Base-by-base conservation (phyloP, 2,329 filamentous ascomycete species). In the Xylariaceae sp. region DNA sequence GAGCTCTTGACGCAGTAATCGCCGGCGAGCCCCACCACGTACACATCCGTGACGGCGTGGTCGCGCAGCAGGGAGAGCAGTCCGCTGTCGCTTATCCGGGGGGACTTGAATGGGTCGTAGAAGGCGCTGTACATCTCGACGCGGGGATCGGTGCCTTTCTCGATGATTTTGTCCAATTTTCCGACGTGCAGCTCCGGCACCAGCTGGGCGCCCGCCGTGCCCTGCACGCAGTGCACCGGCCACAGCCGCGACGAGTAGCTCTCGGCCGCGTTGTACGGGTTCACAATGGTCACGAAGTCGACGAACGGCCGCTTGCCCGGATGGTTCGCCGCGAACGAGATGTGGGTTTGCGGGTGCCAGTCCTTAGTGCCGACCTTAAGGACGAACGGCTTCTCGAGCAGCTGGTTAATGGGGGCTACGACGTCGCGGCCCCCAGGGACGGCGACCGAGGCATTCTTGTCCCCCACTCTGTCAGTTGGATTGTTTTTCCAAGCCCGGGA, bases 91-190 rank as follows among this genome's bases (percentile, higher is more conserved):
- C 74, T 75, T 13, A 87, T 75, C 30, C 72, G 73, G 1, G 84
- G 83, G 5, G 77, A 77, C 37, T 71, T 71, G 63, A 96, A 92
- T 0, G 89, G 88, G 67, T 92, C 88, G 56, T 86, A 86, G 65
- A 99, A 97, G 0, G 87, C 91, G 57, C 87, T 92, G 72, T 96
- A 97, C 88, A 96, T 96, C 72, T 99, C 94, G 1, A 96, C 81
- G 42, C 80, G 75, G 42, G 76, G 69, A 67, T 90, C 79, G 66
- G 77, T 80, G 10, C 94, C 94, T 74, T 99, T 99, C 61, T 88
- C 80, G 13, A 96, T 73, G 26, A 90, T 74, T 34, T 71, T 63
- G 61, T 92, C 79, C n/a, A 95, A 61, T 15, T 75, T 77, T 7
- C 66, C 63, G 13, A 67, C 55, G 47, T 89, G 75, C 1, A 97